phyloP scores from a whole-genome alignment of 2,329 filamentous ascomycete genomes.

The Bipolaris bicolor region DNA sequence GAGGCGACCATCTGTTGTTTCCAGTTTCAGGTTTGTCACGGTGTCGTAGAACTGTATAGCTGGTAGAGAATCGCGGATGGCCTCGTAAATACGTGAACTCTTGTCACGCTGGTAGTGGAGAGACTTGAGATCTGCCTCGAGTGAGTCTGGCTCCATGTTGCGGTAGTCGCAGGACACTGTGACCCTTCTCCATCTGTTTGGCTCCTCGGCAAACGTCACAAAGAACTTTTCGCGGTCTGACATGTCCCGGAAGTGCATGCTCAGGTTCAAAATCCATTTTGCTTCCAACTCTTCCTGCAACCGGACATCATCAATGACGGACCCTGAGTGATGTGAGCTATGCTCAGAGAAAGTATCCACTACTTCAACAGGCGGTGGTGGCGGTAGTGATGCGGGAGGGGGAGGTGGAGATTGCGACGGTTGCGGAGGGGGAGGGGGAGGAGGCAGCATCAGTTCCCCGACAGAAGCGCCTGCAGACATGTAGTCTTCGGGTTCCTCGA shows the following conservation, averaged over 20 bases:
- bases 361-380: slow-evolving; percentile 21
- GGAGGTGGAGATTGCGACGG: slow-evolving; percentile 24
- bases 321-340: slow-evolving; percentile 42
- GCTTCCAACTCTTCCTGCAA: slow-evolving; percentile 83
- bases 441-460: slow-evolving; percentile 1
- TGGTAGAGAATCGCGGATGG: slow-evolving; percentile 87
- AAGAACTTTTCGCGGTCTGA: slow-evolving; percentile 97
- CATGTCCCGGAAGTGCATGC: slow-evolving; percentile 96
- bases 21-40: slow-evolving; percentile 92
- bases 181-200: slow-evolving; percentile 81
- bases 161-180: slow-evolving; percentile 95
- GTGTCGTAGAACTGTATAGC: slow-evolving; percentile 97
- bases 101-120: slow-evolving; percentile 89
- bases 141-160: slow-evolving; percentile 75
- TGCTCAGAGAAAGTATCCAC: slow-evolving; percentile 40
- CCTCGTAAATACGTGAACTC: slow-evolving; percentile 89
- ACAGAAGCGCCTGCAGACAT: slow-evolving; percentile 17
- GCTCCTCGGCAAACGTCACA: slow-evolving; percentile 85
- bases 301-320: slow-evolving; percentile 61
- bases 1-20: slow-evolving; percentile 84
- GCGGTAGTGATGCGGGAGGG: slow-evolving; percentile 21
- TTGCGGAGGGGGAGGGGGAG: not conserved
- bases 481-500: slow-evolving; percentile 34
- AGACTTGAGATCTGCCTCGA: slow-evolving; percentile 81
- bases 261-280: slow-evolving; percentile 94